A percentile compares a stretch with the other conserved stretches of the same genome.
Conservation (phyloP, 331 rosid genomes). For the Saraca asoca region DNA sequence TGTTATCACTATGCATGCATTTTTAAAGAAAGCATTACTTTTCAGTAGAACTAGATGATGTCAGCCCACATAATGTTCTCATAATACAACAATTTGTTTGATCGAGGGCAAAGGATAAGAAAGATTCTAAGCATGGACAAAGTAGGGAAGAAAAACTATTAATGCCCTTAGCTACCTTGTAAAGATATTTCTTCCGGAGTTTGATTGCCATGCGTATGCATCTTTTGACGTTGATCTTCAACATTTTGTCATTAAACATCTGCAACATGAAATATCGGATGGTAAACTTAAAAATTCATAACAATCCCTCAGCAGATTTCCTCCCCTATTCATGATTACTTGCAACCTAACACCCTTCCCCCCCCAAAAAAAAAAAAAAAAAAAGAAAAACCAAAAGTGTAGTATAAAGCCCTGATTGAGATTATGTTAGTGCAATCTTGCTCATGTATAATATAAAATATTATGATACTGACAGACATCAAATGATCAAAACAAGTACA, state of each 20-base stretch:
- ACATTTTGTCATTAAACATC: constrained; percentile 86
- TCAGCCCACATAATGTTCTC: not conserved
- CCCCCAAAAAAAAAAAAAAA: not conserved
- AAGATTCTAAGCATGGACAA: constrained; percentile 23
- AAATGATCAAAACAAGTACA: not conserved
- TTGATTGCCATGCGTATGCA: constrained; percentile 73
- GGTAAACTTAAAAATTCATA: constrained; percentile 25
- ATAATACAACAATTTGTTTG: constrained; percentile 15
- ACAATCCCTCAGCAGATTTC: not conserved
- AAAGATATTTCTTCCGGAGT: constrained; percentile 79
- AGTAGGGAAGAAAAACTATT: constrained; percentile 3
- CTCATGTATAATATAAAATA: constrained; percentile 14
- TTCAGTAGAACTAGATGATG: constrained; percentile 32
- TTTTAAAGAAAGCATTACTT: constrained; percentile 29
- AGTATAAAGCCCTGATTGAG: not conserved
- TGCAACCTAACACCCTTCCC: constrained; percentile 3
- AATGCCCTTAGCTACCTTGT: constrained; percentile 60
- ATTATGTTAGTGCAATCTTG: constrained; percentile 4
- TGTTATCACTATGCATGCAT: not conserved
- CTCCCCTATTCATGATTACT: constrained; percentile 15
- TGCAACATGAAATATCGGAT: constrained; percentile 40
- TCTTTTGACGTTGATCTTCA: constrained; percentile 78
- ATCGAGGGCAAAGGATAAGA: constrained; percentile 19
- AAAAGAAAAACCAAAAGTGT: not conserved
- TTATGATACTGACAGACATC: not conserved